Base-by-base conservation (phyloP, 164 flowering plant genomes). In the Liquidambar formosana region DNA sequence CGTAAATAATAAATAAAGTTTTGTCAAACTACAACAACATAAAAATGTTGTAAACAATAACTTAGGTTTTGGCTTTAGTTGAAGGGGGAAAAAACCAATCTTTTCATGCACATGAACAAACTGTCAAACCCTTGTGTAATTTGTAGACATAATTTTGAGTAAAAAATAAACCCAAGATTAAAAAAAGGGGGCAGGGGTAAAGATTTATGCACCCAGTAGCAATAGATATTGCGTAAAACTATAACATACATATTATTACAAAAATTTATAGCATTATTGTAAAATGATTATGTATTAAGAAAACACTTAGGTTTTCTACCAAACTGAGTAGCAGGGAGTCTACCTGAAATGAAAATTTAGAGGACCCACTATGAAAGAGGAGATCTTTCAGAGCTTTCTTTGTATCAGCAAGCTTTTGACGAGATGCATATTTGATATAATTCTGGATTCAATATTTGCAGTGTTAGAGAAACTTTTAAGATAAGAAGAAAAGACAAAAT, bases 361-460 rank as follows among this genome's bases (percentile, higher is more conserved):
- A 60, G 51, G 74, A 73, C 25, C 89, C 85, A 61, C 76, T 76
- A 10, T 75, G 75, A 68, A 14, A 80, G 25, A 90, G 84, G 56
- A 90, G 83, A 76, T 80, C 72, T 47, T 84, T 86, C 65, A 93
- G 73, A 61, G 93, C 94, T 78, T 75, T 89, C 80, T 86, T 93
- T 66, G 88, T 59, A 81, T 88, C 94, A 69, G 94, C 82, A 61
- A 91, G 94, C 82, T 82, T 93, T 69, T 86, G 85, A 61, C 93
- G 96, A 27, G 69, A 73, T 69, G 74, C 63, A 73, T 73, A 88
- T 79, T 78, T 81, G 62, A 83, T 26, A 44, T 79, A 65, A 61
- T 68, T 80, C 95, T 89, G 91, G 13, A 58, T 47, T 57, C 62
- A 73, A 70, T 58, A 54, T 67, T n/a, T 25, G 18, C 48, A 72